Evolutionary conservation across 805 yeast species (phyloP), one percentile per base, ranked within the genome.

Genomic region (Scheffersomyces lignosus): DNA sequence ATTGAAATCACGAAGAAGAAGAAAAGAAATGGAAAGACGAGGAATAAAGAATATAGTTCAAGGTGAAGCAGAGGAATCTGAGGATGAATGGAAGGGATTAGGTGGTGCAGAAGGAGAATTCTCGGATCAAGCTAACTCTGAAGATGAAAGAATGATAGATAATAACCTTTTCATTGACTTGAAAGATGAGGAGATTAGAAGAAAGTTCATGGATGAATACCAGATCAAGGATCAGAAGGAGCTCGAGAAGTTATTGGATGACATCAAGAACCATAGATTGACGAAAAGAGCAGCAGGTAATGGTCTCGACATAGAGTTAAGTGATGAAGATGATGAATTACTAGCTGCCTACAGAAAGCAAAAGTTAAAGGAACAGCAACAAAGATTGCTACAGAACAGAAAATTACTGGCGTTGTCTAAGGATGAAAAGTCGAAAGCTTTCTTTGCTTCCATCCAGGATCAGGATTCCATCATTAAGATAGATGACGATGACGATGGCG

Each of bases 61-160:
- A 50, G 81, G 83, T 33, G 93, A 86, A 65, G 95, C 95, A 29
- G 89, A 78, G 48, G 95, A 87, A 64, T 84, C 93, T 25, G 95
- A 87, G 42, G 95, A 87, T 67, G 95, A 87, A 64, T 87, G 88
- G 86, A 75, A 75, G 33, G 95, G 93, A 3, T 50, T 83, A 33
- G 93, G 91, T 45, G 95, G 95, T 41, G 66, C 53, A 4, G 90
- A 83, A 47, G 84, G 81, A 3, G 82, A 77, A 43, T 37, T 53
- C 1, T 72, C 78, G 13, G 82, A 75, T 43, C 77, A 66, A 29
- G 83, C 80, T 35, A 78, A 85, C 54, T 78, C 87, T 17, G 95
- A 86, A 43, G 86, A 84, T 52, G 93, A 85, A 58, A 71, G 64
- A 43, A 80, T 86, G 87, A 73, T 85, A 39, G 91, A 86, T 59